These are phyloP conservation scores for Aspergillus uvarum DNA, from an alignment of 2,329 filamentous ascomycete genomes.

Conservation along the genomic window DNA sequence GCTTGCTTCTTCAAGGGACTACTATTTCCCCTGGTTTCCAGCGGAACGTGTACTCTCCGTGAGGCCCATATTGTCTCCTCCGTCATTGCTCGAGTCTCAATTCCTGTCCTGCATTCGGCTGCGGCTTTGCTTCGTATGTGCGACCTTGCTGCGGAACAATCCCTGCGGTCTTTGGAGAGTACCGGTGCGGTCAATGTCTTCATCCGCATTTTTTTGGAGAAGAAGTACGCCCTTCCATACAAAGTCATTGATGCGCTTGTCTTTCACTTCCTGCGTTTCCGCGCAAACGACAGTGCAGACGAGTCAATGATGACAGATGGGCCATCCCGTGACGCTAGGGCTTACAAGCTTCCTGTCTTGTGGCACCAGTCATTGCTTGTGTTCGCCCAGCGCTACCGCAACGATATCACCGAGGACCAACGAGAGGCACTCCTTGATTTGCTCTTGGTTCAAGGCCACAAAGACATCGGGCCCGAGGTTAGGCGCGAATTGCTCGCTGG, in stretches of 20 bases:
- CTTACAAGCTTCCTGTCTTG: constrained; percentile 76
- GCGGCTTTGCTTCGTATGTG: constrained; percentile 88
- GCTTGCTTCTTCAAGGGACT: constrained; percentile 96
- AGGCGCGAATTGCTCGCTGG: constrained; percentile 84
- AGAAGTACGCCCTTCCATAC: constrained; percentile 94
- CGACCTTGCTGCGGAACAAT: constrained; percentile 90
- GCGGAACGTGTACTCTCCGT: constrained; percentile 83
- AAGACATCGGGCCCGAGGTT: constrained; percentile 86
- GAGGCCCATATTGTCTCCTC: constrained; percentile 90
- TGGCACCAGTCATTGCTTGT: constrained; percentile 94
- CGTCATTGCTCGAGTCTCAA: constrained; percentile 78
- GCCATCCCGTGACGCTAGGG: constrained; percentile 47
- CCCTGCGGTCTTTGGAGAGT: constrained; percentile 71
- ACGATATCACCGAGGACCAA: constrained; percentile 95
- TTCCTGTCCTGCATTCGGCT: constrained; percentile 88
- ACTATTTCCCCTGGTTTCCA: constrained; percentile 82
- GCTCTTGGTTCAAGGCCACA: constrained; percentile 79
- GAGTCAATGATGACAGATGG: constrained; percentile 53
- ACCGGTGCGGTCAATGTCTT: constrained; percentile 94
- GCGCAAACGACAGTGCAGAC: constrained; percentile 59
- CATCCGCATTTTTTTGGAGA: constrained; percentile 88
- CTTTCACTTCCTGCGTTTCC: constrained; percentile 93
- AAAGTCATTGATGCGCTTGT: constrained; percentile 93
- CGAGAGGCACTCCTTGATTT: constrained; percentile 87
- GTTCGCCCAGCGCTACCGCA: constrained; percentile 91